Base-by-base conservation (phyloP, 1,139 yeast species). In the Saccharomyces hybrid region DNA sequence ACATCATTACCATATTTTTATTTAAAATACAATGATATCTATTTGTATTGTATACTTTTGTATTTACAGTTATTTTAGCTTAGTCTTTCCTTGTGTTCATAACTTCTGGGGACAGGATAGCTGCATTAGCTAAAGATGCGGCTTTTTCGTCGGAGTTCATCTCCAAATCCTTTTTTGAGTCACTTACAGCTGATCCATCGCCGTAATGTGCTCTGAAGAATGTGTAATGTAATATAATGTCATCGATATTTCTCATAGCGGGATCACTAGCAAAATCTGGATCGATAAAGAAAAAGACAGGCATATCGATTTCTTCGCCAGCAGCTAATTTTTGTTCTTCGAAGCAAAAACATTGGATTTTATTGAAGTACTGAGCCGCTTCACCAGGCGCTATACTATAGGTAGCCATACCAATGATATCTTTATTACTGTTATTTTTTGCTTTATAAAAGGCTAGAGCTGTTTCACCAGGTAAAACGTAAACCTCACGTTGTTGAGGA, bases 261-360 rank as follows among this genome's bases (percentile, higher is more conserved):
- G 99, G 98, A 69, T 95, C 99, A 59, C 86, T 85, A 49, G 96
- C 96, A 72, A 88, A 93, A 61, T 95, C 99, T 0, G 99, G 99
- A 68, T 95, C 99, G 54, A 95, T 88, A 71, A 95, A 95, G 79
- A 95, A 95, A 74, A 95, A 95, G 16, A 93, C 91, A 0, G 99
- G 99, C 99, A 95, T 93, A 68, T 95, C 99, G 14, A 95, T 96
- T 70, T 93, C 98, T 73, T 95, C 99, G 5, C 98, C 98, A 1
- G 97, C 97, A 55, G 85, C 80, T 61, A 93, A 76, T 70, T 89
- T 80, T 72, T 93, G 99, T 69, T 93, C 99, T 73, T 93, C 99
- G 69, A 95, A 93, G 69, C 99, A 93, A 74, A 93, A 93, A 71
- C 99, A 93, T 70, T 93, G 99, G 66, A 93, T 93, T 72, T 93